Percentiles rank a stretch among this genome's conserved stretches.
These are phyloP conservation scores for Phaeosphaeriaceae sp. DNA, from an alignment of 2,329 filamentous ascomycete species.

Conservation along the genomic window DNA sequence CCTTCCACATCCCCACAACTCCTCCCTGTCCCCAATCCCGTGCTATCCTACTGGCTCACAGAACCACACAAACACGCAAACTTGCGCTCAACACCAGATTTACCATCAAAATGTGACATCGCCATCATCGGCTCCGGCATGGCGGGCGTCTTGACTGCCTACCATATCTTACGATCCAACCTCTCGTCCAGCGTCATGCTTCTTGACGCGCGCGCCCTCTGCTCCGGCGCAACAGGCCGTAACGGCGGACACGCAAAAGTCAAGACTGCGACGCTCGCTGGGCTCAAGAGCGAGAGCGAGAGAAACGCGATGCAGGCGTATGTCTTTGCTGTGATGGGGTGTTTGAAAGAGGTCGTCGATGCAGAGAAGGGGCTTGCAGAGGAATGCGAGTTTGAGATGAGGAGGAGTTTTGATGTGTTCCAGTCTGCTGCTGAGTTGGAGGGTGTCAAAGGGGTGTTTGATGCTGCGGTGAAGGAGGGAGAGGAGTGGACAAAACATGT, in stretches of 20 bases:
- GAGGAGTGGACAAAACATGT: conserved; percentile 25
- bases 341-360: conserved; percentile 15
- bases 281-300: conserved; percentile 6
- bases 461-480: conserved; percentile 10
- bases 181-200: conserved; percentile 19
- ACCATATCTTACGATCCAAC: conserved; percentile 31
- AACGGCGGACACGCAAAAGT: conserved; percentile 54
- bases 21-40: conserved; percentile 41
- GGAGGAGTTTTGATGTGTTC: conserved; percentile 30
- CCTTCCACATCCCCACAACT: conserved; percentile 9
- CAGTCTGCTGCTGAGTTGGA: conserved; percentile 10
- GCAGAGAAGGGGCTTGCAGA: conserved; percentile 19
- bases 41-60: conserved; percentile 48
- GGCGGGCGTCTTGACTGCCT: conserved; percentile 40
- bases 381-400: conserved; percentile 34
- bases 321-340: conserved; percentile 18
- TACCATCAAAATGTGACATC: conserved; percentile 38
- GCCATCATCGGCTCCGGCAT: conserved; percentile 46
- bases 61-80: conserved; percentile 36
- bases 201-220: conserved; percentile 31
- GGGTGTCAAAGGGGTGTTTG: conserved; percentile 12
- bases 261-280: conserved; percentile 51
- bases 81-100: conserved; percentile 33
- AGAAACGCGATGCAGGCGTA: conserved; percentile 20
- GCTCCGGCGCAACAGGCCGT: conserved; percentile 32